A percentile compares a stretch with the other conserved stretches of the same genome.
Conservation (phyloP, 2,329 filamentous ascomycete genomes). For the Diaporthe humulicola region DNA sequence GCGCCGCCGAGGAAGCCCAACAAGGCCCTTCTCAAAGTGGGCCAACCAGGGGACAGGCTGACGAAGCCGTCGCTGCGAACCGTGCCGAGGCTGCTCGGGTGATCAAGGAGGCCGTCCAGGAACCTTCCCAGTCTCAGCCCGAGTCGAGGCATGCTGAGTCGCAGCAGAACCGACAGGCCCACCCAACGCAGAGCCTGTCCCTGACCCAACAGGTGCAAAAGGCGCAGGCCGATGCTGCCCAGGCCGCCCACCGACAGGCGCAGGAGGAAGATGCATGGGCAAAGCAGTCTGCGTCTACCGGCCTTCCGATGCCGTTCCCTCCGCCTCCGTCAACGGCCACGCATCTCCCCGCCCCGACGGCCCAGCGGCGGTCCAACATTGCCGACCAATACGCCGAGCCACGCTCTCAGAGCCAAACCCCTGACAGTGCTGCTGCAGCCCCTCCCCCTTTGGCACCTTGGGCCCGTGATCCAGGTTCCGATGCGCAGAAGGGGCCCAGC, state of each 20-base stretch:
- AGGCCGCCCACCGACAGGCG: constrained; percentile 65
- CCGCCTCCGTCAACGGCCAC: constrained; percentile 81
- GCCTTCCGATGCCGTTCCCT: constrained; percentile 82
- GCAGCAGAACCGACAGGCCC: constrained; percentile 42
- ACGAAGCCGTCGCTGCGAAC: constrained; percentile 22
- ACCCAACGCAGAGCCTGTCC: constrained; percentile 68
- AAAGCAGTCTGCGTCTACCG: constrained; percentile 69
- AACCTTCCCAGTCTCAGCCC: constrained; percentile 41
- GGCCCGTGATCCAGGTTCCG: constrained; percentile 85
- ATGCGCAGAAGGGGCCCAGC: constrained; percentile 85
- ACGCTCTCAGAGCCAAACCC: constrained; percentile 84
- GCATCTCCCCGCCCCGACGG: constrained; percentile 88
- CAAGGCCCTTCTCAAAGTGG: constrained; percentile 40
- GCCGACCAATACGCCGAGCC: constrained; percentile 75
- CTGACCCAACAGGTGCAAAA: constrained; percentile 89
- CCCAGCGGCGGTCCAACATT: constrained; percentile 86
- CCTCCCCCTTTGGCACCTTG: constrained; percentile 89
- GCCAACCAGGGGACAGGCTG: constrained; percentile 41
- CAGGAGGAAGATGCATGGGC: constrained; percentile 59
- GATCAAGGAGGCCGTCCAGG: constrained; percentile 40
- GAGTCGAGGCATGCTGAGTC: constrained; percentile 39
- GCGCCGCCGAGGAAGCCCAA: constrained; percentile 66
- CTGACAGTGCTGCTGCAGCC: constrained; percentile 62
- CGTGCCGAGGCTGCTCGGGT: constrained; percentile 38
- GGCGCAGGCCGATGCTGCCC: constrained; percentile 65